phyloP scores from a whole-genome alignment of 2,329 filamentous ascomycete species.

The Mycosphaerella arachidis region DNA sequence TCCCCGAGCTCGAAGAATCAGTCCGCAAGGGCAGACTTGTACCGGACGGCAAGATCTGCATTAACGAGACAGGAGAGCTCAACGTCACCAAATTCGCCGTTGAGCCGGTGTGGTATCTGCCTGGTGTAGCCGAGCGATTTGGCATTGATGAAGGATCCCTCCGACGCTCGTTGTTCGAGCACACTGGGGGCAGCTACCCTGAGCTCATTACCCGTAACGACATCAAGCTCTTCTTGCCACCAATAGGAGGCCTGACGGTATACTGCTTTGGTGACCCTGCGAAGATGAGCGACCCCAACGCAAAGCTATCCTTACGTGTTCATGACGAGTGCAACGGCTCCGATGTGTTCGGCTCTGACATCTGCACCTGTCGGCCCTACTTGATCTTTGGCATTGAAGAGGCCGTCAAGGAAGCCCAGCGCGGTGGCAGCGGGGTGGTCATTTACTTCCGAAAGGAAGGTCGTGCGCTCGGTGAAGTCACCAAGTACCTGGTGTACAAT shows the following conservation, averaged over 20 bases:
- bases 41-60: conserved; percentile 81
- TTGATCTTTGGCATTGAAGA: conserved; percentile 96
- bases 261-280: conserved; percentile 96
- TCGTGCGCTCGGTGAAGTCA: conserved; percentile 88
- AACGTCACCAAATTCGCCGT: conserved; percentile 96
- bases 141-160: conserved; percentile 90
- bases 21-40: conserved; percentile 71
- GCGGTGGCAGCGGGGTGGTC: conserved; percentile 86
- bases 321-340: conserved; percentile 91
- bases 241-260: conserved; percentile 91
- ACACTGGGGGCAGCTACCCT: conserved; percentile 92
- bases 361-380: conserved; percentile 94
- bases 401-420: conserved; percentile 93
- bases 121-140: conserved; percentile 77
- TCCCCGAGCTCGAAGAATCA: conserved; percentile 90
- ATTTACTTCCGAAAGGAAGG: conserved; percentile 99
- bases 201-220: conserved; percentile 92
- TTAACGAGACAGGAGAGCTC: conserved; percentile 81
- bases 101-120: conserved; percentile 68
- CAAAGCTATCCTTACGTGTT: conserved; percentile 75
- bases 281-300: conserved; percentile 84
- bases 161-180: conserved; percentile 83
- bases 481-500: conserved; percentile 81
- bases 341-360: conserved; percentile 96
- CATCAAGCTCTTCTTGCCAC: conserved; percentile 92